phyloP scores from a whole-genome alignment of 108 stramenopile genomes.

The Cyclotella cryptica region DNA sequence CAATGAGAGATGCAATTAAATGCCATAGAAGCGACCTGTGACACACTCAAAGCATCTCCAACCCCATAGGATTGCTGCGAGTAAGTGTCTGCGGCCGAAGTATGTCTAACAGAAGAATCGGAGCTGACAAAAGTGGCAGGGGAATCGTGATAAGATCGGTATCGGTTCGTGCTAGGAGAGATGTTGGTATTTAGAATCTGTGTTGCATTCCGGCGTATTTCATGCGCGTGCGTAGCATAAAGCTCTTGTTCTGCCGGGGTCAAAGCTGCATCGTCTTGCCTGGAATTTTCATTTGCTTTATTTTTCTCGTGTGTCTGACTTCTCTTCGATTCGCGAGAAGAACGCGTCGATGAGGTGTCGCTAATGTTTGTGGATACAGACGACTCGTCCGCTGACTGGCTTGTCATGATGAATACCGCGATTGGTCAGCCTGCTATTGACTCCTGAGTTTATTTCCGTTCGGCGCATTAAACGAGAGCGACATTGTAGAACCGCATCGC shows the following conservation, averaged over 20 bases:
- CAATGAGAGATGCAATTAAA: conserved; percentile 37
- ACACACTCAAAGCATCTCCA: conserved; percentile 22
- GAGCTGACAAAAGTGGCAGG: conserved; percentile 12
- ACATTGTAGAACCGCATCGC: too few species aligned
- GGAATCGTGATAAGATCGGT: conserved; percentile 15
- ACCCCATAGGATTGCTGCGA: not conserved
- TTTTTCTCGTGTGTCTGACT: not conserved
- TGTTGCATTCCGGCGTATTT: conserved; percentile 19
- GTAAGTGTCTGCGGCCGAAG: not conserved
- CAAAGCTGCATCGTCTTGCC: not conserved
- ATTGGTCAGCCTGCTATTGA: too few species aligned
- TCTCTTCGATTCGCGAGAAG: too few species aligned
- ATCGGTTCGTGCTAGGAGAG: not conserved
- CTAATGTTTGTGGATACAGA: too few species aligned
- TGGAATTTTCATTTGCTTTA: not conserved
- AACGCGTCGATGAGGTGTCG: too few species aligned
- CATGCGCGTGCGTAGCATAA: conserved; percentile 7
- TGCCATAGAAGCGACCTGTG: conserved; percentile 34
- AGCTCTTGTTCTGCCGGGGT: not conserved
- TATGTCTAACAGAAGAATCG: not conserved
- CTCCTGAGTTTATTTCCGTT: too few species aligned
- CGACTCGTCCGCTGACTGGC: too few species aligned
- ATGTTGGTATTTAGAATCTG: conserved; percentile 5
- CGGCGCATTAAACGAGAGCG: too few species aligned
- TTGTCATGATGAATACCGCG: too few species aligned